These are phyloP conservation scores for Eimeria sp. DNA, from an alignment of 169 alveolate genomes.

Conservation along the genomic window DNA sequence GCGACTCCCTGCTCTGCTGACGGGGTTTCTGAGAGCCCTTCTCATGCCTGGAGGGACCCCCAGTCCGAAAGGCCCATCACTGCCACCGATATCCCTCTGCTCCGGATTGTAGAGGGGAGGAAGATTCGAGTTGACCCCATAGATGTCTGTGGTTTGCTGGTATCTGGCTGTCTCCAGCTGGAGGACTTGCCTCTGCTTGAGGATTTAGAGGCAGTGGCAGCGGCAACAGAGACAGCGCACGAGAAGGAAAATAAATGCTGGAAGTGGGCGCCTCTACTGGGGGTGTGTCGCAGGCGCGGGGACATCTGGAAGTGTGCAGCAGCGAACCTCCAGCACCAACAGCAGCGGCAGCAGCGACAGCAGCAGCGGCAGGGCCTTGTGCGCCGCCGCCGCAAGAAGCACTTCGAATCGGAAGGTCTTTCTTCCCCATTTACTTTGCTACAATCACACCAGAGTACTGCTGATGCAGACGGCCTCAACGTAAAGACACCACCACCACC, in stretches of 20 bases:
- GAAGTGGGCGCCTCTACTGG: background rate
- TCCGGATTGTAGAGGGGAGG: background rate
- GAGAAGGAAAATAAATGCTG: background rate
- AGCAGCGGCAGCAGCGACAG: background rate
- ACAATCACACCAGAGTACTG: background rate
- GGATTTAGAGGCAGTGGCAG: constrained; percentile 34
- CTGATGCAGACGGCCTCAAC: background rate
- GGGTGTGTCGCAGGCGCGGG: constrained; percentile 3
- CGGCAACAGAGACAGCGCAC: background rate
- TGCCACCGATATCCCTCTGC: background rate
- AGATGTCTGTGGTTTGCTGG: constrained; percentile 19
- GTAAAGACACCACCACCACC: background rate
- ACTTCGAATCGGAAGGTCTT: background rate
- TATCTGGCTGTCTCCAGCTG: background rate
- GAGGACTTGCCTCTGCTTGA: constrained; percentile 6
- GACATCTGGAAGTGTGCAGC: constrained; percentile 56
- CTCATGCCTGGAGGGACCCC: background rate
- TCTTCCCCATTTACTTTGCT: background rate
- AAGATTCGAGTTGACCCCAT: constrained; percentile 15
- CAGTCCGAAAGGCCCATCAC: background rate
- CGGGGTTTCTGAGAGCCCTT: background rate
- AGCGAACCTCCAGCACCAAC: constrained; percentile 6
- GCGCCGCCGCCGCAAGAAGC: constrained; percentile 22
- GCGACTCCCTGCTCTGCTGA: background rate
- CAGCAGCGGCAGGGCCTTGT: background rate